Evolutionary conservation across 345 rosid genomes (phyloP), one percentile per base, ranked within the genome.

Genomic region (Erucastrum elatum): DNA sequence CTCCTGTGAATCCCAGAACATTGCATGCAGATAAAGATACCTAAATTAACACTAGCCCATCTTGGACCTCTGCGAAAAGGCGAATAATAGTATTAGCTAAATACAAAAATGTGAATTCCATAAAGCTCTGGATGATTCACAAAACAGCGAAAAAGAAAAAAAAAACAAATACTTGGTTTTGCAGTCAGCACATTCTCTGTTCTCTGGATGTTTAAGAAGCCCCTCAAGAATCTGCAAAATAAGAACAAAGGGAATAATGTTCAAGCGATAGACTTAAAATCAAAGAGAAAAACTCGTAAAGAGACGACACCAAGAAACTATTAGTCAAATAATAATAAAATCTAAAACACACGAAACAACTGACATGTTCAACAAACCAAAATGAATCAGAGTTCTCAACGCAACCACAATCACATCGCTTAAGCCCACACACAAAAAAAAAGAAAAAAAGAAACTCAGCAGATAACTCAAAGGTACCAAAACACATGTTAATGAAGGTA

Each of bases 31-130:
- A 95, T 89, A 84, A 95, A 91, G 80, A 95, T 90, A 67, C 99
- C 98, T 79, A 95, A 86, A 84, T 95, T 95, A 81, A 95, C 98
- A 86, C 98, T 93, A 71, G 99, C 98, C 99, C 99, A 95, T 85
- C 97, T 87, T 73, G 99, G 99, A 85, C 92, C 96, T 87, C 98
- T 93, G 90, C 82, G 83, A 3, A 58, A 83, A 3, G 46, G 70
- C 51, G 82, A 34, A 68, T 63, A 29, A 73, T 51, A 73, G 8
- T 44, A 67, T 81, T 49, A 76, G 87, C 71, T 62, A 81, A 77
- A 26, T 26, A n/a, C 15, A 16, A 6, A 63, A 56, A 44, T 6
- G n/a, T 13, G 6, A 13, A 33, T 15, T 31, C 29, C 58, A 66
- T 4, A 44, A 25, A 41, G 63, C 68, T 59, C 35, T 64, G 69